Evolutionary conservation across 1,284 basidiomycete species (phyloP).

Genomic region (Chondrostereum purpureum): DNA sequence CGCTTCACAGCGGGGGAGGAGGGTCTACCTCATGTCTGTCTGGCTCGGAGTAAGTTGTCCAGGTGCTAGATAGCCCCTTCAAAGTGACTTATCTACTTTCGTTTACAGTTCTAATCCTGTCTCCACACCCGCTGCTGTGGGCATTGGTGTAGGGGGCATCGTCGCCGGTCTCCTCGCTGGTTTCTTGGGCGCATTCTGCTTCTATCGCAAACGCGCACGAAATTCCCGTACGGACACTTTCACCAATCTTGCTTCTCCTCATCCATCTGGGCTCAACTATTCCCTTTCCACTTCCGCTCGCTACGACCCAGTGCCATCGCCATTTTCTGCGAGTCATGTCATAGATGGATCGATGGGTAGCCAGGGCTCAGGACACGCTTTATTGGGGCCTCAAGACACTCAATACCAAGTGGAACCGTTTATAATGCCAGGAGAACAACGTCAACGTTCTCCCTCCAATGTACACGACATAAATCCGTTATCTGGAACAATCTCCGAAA

Average conservation of each 20-base stretch:
- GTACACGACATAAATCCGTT: too few species aligned
- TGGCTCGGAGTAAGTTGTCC: conserved; percentile 12
- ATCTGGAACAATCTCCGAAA: conserved; percentile 6
- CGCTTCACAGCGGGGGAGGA: conserved; percentile 39
- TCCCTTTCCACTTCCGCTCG: conserved; percentile 9
- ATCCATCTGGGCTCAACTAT: neutral
- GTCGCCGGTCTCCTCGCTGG: conserved; percentile 35
- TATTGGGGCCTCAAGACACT: conserved; percentile 13
- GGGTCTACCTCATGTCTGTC: conserved; percentile 30
- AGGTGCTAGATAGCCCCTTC: too few species aligned
- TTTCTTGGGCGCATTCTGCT: conserved; percentile 16
- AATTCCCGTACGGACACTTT: conserved; percentile 1
- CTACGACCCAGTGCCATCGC: neutral
- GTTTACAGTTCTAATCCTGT: too few species aligned
- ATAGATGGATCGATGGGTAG: conserved; percentile 16
- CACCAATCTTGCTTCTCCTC: neutral
- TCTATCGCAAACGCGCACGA: conserved; percentile 3
- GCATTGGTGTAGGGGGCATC: conserved; percentile 37
- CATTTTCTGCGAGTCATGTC: conserved; percentile 18
- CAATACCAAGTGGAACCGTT: conserved; percentile 43
- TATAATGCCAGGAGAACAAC: conserved; percentile 27
- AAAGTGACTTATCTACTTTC: conserved; percentile 2
- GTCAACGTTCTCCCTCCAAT: conserved; percentile 5
- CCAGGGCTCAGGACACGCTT: conserved; percentile 14
- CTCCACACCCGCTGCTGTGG: conserved; percentile 24